These are phyloP conservation scores for Chlorella sp. DNA, from an alignment of 139 green algal species.

Conservation along the genomic window DNA sequence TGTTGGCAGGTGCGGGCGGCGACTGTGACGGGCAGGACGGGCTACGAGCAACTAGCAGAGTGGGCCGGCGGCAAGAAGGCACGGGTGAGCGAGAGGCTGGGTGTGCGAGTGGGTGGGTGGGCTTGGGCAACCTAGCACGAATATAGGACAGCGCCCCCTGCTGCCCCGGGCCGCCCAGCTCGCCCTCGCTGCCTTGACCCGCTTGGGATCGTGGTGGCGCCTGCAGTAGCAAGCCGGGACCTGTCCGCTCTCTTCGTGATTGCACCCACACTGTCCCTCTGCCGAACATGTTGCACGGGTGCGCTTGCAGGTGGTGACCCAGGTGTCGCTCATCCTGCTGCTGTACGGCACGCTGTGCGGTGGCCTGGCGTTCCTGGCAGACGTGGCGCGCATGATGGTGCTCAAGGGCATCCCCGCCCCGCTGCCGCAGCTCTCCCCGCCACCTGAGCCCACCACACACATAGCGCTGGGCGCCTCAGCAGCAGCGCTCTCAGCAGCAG, in stretches of 20 bases:
- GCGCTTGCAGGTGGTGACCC: conserved; percentile 46
- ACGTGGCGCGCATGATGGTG: conserved; percentile 45
- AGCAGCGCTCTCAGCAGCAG: too few relatives aligned
- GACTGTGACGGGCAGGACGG: conserved; percentile 26
- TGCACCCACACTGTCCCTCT: neutral
- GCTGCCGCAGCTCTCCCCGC: too few relatives aligned
- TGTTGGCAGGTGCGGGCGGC: conserved; percentile 36
- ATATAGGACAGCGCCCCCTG: too few relatives aligned
- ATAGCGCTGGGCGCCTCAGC: neutral
- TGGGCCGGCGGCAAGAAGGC: conserved; percentile 39
- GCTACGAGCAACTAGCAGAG: conserved; percentile 58
- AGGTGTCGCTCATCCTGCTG: conserved; percentile 62
- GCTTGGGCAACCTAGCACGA: neutral
- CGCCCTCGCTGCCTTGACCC: neutral
- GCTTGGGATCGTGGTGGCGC: neutral
- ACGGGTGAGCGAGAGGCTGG: neutral
- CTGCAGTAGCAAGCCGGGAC: neutral
- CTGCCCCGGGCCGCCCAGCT: neutral
- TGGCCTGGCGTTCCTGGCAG: conserved; percentile 67
- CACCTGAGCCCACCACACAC: neutral
- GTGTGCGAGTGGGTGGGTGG: neutral
- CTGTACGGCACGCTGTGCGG: conserved; percentile 73
- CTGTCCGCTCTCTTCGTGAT: neutral
- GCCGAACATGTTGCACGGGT: too few relatives aligned
- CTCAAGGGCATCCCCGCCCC: conserved; percentile 6